Evolutionary conservation across 306 rosid genomes (phyloP).

Genomic region (Acacia melanoxylon): DNA sequence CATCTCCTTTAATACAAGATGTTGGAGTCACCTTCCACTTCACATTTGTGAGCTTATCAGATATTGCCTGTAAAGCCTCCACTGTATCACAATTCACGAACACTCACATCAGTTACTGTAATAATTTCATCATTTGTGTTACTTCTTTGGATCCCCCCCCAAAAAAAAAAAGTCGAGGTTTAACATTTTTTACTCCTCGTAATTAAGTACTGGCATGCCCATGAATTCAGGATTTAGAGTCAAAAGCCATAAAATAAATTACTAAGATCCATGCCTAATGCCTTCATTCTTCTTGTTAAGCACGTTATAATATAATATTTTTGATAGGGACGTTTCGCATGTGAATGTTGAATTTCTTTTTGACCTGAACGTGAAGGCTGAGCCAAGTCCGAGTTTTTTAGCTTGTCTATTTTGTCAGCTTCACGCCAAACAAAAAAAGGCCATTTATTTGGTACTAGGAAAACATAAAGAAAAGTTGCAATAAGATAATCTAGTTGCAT

Average conservation of each 20-base stretch:
- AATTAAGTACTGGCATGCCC: not conserved
- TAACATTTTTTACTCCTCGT: not conserved
- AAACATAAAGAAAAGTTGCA: not conserved
- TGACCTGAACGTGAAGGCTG: not conserved
- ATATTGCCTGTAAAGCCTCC: conserved; percentile 51
- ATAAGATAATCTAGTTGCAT: not conserved
- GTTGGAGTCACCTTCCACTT: conserved; percentile 47
- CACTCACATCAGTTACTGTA: not conserved
- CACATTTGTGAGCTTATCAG: conserved; percentile 40
- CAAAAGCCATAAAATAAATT: not conserved
- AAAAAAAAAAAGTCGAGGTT: not conserved
- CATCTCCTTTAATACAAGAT: conserved; percentile 37
- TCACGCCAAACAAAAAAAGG: not conserved
- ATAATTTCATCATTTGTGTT: not conserved
- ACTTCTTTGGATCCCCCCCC: not conserved
- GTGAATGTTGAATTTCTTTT: not conserved
- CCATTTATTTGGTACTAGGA: not conserved
- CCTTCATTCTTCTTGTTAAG: not conserved
- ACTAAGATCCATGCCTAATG: not conserved
- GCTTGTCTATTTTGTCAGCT: not conserved
- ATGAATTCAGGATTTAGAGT: not conserved
- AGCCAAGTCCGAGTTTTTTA: not conserved
- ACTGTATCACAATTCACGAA: conserved; percentile 32
- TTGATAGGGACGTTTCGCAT: not conserved
- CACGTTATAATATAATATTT: not conserved